A percentile compares a stretch with the other conserved stretches of the same genome.
Conservation (phyloP, 2,329 filamentous ascomycete species). For the Mycosphaerella sp. region DNA sequence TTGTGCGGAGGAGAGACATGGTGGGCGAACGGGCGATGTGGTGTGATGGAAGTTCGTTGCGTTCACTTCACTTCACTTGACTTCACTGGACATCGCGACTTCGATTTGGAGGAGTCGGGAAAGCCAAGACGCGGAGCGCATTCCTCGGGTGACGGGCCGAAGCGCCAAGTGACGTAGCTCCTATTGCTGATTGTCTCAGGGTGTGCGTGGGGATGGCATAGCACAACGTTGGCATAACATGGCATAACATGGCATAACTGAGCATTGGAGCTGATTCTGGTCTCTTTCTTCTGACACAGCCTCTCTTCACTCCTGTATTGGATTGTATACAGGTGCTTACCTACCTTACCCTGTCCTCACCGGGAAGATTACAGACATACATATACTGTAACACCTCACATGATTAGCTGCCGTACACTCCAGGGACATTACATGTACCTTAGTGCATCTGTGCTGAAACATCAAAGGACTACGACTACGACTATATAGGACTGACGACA, state of each 20-base stretch:
- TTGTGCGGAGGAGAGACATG: slow-evolving; percentile 26
- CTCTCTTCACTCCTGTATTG: neutral
- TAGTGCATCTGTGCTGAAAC: no score
- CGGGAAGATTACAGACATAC: no score
- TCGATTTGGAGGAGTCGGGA: neutral
- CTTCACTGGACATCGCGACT: slow-evolving; percentile 1
- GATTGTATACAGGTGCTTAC: neutral
- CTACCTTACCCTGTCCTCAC: no score
- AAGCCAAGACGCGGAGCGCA: slow-evolving; percentile 2
- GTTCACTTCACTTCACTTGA: neutral
- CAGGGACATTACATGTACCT: no score
- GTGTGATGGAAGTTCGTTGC: neutral
- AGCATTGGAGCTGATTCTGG: slow-evolving; percentile 4
- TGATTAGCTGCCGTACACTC: no score
- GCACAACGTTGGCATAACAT: no score
- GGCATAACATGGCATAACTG: neutral
- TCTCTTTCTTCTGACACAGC: neutral
- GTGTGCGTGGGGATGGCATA: no score
- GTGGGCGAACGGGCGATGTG: slow-evolving; percentile 24
- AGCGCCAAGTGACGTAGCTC: neutral
- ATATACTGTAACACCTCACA: no score
- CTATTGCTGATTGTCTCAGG: neutral
- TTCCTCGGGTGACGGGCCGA: slow-evolving; percentile 1
- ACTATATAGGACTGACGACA: no score
- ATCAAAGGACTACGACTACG: no score